Conservation (phyloP, 73 alveolate species). For the Paramecium bursaria region DNA sequence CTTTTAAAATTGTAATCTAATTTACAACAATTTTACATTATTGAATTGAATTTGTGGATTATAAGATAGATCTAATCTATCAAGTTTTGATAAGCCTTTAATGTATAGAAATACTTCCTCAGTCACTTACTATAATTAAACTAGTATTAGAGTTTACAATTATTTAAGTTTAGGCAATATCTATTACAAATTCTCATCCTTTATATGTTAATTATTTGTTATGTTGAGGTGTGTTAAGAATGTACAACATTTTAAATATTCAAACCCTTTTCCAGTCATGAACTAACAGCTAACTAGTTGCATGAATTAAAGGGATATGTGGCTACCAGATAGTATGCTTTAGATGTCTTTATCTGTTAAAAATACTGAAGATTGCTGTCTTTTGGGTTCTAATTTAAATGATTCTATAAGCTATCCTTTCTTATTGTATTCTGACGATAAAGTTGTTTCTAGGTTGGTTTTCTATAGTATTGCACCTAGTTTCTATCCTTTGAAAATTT, state of each 20-base stretch:
- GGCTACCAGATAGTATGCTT: constrained; percentile 16
- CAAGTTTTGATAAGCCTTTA: constrained; percentile 1
- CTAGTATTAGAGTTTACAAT: too few species aligned
- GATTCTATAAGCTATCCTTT: constrained; percentile 18
- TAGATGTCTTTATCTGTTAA: constrained; percentile 40
- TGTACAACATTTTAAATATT: neutral
- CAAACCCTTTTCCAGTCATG: constrained; percentile 55
- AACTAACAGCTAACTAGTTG: constrained; percentile 24
- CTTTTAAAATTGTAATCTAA: neutral
- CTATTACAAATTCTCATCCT: constrained; percentile 30
- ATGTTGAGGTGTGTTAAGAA: constrained; percentile 14
- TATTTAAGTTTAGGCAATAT: neutral
- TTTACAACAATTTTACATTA: neutral
- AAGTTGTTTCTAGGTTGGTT: neutral
- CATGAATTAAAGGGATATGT: constrained; percentile 30
- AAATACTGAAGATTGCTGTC: constrained; percentile 4
- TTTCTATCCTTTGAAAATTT: constrained; percentile 28
- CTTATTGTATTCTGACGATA: constrained; percentile 2
- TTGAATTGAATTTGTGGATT: constrained; percentile 1
- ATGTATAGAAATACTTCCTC: too few species aligned
- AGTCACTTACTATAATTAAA: too few species aligned
- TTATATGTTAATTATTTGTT: neutral
- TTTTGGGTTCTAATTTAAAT: constrained; percentile 32
- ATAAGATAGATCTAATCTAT: constrained; percentile 8
- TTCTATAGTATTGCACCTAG: constrained; percentile 30